Evolutionary conservation across 805 yeast species (phyloP).

Genomic region (Teunomyces gatunensis): DNA sequence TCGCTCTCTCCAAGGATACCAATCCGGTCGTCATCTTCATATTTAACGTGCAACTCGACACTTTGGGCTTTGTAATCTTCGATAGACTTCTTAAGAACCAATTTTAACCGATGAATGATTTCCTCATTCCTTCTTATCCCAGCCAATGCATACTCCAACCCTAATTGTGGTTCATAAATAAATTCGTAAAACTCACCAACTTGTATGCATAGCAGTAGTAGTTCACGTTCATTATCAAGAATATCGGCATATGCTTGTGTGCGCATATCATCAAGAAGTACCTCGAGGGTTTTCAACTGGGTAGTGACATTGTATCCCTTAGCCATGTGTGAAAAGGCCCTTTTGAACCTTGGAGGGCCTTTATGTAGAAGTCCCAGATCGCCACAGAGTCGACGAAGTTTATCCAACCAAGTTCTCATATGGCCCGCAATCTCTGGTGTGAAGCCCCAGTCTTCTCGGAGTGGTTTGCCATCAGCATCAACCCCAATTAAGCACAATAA

Average conservation of each 20-base stretch:
- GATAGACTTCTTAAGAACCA: slow-evolving; percentile 15
- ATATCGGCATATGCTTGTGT: slow-evolving; percentile 52
- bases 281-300: slow-evolving; percentile 50
- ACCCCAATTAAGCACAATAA: slow-evolving; percentile 59
- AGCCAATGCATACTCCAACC: slow-evolving; percentile 45
- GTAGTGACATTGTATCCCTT: slow-evolving; percentile 19
- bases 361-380: slow-evolving; percentile 54
- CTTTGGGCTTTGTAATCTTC: slow-evolving; percentile 23
- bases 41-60: slow-evolving; percentile 10
- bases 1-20: slow-evolving; percentile 12
- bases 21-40: slow-evolving; percentile 17
- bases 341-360: slow-evolving; percentile 22
- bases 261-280: slow-evolving; percentile 65
- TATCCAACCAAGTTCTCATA: slow-evolving; percentile 69
- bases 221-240: slow-evolving; percentile 46
- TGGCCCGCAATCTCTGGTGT: slow-evolving; percentile 35
- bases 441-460: slow-evolving; percentile 48
- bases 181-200: slow-evolving; percentile 71
- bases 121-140: slow-evolving; percentile 34
- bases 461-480: slow-evolving; percentile 50
- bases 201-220: slow-evolving; percentile 47
- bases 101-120: slow-evolving; percentile 21
- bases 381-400: slow-evolving; percentile 77
- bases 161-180: slow-evolving; percentile 47
- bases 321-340: slow-evolving; percentile 13